A percentile compares a stretch with the other conserved stretches of the same genome.
These are phyloP conservation scores for Phylloporus arenicola DNA, from an alignment of 768 basidiomycete genomes.

Conservation along the genomic window DNA sequence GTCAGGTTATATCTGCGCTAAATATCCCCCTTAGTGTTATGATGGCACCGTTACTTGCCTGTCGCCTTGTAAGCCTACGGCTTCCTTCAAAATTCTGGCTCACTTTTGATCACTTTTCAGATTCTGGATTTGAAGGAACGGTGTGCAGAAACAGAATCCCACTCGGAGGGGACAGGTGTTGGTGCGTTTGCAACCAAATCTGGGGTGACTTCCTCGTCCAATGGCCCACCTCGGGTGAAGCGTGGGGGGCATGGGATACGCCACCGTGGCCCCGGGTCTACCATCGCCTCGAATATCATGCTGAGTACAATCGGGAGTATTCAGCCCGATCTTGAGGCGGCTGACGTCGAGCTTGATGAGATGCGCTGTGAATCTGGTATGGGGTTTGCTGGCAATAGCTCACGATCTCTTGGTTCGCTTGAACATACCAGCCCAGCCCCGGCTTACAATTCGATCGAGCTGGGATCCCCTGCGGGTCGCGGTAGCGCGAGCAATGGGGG, in stretches of 20 bases:
- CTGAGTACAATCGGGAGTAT: constrained; percentile 61
- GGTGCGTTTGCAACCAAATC: constrained; percentile 64
- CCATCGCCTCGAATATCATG: constrained; percentile 57
- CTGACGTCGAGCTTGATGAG: constrained; percentile 54
- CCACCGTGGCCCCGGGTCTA: constrained; percentile 48
- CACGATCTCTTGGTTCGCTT: constrained; percentile 28
- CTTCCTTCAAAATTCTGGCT: background rate
- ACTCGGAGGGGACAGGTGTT: constrained; percentile 68
- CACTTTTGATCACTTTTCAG: constrained; percentile 31
- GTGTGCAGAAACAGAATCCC: constrained; percentile 71
- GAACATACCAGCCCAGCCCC: constrained; percentile 46
- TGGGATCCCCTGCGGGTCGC: constrained; percentile 14
- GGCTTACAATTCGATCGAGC: constrained; percentile 43
- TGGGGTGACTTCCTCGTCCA: constrained; percentile 29
- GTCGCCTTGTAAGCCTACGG: constrained; percentile 54
- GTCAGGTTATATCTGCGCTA: constrained; percentile 76
- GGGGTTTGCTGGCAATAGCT: constrained; percentile 46
- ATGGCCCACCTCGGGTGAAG: constrained; percentile 20
- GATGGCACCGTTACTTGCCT: constrained; percentile 75
- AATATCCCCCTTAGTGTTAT: constrained; percentile 83
- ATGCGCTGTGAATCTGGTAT: constrained; percentile 46
- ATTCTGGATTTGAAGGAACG: constrained; percentile 81
- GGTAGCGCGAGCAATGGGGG: constrained; percentile 20
- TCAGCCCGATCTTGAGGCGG: constrained; percentile 46
- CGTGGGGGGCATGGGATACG: constrained; percentile 38